Base-by-base conservation (phyloP, 2,329 filamentous ascomycete genomes). In the Lecanicillium sp. region DNA sequence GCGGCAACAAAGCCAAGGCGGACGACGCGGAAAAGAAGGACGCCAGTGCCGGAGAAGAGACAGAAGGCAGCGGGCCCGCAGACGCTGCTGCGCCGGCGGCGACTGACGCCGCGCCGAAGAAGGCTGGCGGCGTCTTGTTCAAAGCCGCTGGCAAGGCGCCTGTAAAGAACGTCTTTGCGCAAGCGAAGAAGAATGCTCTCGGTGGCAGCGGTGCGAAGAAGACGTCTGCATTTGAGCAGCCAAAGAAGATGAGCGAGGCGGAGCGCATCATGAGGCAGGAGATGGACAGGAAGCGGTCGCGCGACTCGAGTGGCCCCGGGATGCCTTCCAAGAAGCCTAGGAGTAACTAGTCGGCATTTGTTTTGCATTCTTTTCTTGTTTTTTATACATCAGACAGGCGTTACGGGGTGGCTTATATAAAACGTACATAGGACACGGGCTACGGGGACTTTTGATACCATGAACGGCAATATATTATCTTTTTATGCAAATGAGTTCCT, bases 251-350 rank as follows among this genome's bases (percentile, higher is more conserved):
- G 78, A 91, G 86, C 58, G 88, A 94, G 61, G 85, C 84, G 3
- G 89, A 91, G 67, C 78, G 85, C 45, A 94, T 93, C 59, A 95
- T 95, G 90, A 87, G 85, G 65, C 84, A 87, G 57, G 86, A 90
- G 60, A 75, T 88, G 66, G 85, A 89, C 57, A 74, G 77, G 54
- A 90, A 89, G 62, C 73, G 83, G 48, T 66, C 73, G 27, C 70
- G 79, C 40, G 75, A 72, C 9, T 61, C 61, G 4, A 64, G 64
- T 1, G 73, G 74, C 0, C 71, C 72, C 44, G 68, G 67, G 15
- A 72, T 72, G 39, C 64, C 69, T 6, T 66, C 70, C 1, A 83
- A 83, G 67, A 79, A 75, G 57, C 76, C 70, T 50, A 72, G 69
- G 53, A 72, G 51, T 15, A 55, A 43, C 30, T 65, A 52, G 29